Conservation (phyloP, 768 basidiomycete species). For the Tylopilus cervinicoccineus region DNA sequence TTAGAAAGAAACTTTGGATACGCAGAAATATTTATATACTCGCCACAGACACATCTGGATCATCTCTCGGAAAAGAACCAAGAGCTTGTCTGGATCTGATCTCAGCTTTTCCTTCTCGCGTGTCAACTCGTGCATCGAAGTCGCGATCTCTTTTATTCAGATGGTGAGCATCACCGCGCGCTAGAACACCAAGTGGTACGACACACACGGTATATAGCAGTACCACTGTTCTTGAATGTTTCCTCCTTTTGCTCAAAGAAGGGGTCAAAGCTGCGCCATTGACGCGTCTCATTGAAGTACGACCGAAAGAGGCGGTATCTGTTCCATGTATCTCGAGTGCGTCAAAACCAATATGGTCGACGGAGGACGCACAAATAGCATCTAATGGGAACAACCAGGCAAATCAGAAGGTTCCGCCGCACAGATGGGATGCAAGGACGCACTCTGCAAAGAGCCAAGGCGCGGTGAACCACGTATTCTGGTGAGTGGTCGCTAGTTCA, state of each 20-base stretch:
- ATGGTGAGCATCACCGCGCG: not conserved
- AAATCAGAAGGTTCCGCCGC: not conserved
- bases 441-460: conserved; percentile 98
- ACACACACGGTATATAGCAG: conserved; percentile 71
- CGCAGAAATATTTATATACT: not conserved
- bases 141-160: conserved; percentile 57
- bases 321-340: not conserved
- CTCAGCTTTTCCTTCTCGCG: conserved; percentile 40
- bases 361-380: conserved; percentile 61
- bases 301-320: conserved; percentile 85
- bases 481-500: conserved; percentile 39
- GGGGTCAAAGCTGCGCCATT: conserved; percentile 80
- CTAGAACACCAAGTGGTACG: not conserved
- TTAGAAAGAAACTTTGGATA: conserved; percentile 1
- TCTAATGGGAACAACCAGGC: conserved; percentile 31
- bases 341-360: not conserved
- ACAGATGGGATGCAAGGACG: conserved; percentile 21
- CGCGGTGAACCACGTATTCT: conserved; percentile 83
- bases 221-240: conserved; percentile 75
- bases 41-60: conserved; percentile 85
- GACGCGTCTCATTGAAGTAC: conserved; percentile 58
- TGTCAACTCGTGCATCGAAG: conserved; percentile 65
- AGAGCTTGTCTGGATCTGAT: conserved; percentile 50
- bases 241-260: conserved; percentile 77
- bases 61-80: conserved; percentile 76